Conservation (phyloP, 805 yeast genomes). For the Hanseniaspora occidentalis region DNA sequence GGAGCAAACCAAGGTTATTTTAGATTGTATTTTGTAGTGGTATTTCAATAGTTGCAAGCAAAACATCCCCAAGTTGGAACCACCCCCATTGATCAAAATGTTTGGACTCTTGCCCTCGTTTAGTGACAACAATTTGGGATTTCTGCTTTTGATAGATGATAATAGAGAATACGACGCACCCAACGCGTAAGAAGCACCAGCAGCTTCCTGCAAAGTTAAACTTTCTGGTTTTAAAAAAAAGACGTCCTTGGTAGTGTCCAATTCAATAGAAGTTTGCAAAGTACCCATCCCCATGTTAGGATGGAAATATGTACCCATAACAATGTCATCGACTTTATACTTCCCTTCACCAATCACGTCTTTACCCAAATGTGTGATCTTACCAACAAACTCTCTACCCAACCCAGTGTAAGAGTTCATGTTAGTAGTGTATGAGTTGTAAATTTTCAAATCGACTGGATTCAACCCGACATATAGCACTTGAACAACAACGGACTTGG, state of each 20-base stretch:
- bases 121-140: constrained; percentile 8
- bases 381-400: constrained; percentile 63
- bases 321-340: constrained; percentile 48
- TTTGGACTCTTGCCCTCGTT: constrained; percentile 28
- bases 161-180: constrained; percentile 48
- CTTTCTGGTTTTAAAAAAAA: constrained; percentile 35
- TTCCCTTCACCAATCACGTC: constrained; percentile 17
- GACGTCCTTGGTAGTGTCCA: constrained; percentile 41
- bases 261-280: constrained; percentile 40
- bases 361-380: constrained; percentile 41
- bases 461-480: constrained; percentile 48
- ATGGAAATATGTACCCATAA: constrained; percentile 50
- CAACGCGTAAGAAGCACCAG: constrained; percentile 49
- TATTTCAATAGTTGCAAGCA: constrained; percentile 47
- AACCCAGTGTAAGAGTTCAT: constrained; percentile 47
- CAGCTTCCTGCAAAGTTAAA: constrained; percentile 41
- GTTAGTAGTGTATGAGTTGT: constrained; percentile 39
- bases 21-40: constrained; percentile 32
- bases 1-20: constrained; percentile 48
- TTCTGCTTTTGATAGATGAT: constrained; percentile 16
- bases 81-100: constrained; percentile 63
- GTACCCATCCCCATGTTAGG: constrained; percentile 41
- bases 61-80: constrained; percentile 59
- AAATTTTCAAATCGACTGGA: constrained; percentile 52
- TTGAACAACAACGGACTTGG: constrained; percentile 41